These are phyloP conservation scores for Ceratobasidium sp. DNA, from an alignment of 1,284 basidiomycete genomes.

Conservation along the genomic window DNA sequence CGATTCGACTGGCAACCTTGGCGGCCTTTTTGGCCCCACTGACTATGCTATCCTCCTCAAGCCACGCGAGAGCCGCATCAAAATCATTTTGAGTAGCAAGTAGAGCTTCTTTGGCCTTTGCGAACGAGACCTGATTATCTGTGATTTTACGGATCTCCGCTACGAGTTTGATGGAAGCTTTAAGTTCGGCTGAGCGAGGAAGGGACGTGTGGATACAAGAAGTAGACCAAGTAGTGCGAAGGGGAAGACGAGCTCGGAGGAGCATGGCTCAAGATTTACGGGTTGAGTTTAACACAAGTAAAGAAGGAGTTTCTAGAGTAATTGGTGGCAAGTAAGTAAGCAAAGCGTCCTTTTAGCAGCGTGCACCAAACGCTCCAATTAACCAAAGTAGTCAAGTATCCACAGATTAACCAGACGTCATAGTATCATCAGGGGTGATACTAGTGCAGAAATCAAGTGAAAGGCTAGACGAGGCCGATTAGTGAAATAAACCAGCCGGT, in stretches of 20 bases:
- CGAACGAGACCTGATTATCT: slow-evolving; percentile 77
- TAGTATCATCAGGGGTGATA: no score
- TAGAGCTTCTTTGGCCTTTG: slow-evolving; percentile 91
- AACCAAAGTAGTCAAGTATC: slow-evolving; percentile 73
- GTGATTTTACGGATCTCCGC: slow-evolving; percentile 86
- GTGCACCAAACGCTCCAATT: no score
- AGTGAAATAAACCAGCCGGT: background rate
- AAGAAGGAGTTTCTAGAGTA: no score
- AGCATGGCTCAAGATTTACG: slow-evolving; percentile 16
- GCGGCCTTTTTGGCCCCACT: slow-evolving; percentile 81
- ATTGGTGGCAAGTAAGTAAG: no score
- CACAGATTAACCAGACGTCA: slow-evolving; percentile 5
- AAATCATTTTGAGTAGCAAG: slow-evolving; percentile 80
- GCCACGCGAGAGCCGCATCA: slow-evolving; percentile 80
- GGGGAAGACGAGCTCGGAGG: background rate
- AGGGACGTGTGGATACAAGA: slow-evolving; percentile 38
- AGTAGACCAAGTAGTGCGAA: background rate
- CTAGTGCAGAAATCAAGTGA: background rate
- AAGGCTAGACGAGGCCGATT: background rate
- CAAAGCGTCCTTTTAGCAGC: no score
- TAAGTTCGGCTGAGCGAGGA: slow-evolving; percentile 47
- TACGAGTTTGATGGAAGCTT: slow-evolving; percentile 79
- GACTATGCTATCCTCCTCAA: slow-evolving; percentile 76
- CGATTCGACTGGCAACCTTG: slow-evolving; percentile 80
- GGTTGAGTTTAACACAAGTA: no score